Percentiles rank a stretch among this genome's conserved stretches.
Conservation (phyloP, 1,284 basidiomycete genomes). For the Fereydounia khargensis region DNA sequence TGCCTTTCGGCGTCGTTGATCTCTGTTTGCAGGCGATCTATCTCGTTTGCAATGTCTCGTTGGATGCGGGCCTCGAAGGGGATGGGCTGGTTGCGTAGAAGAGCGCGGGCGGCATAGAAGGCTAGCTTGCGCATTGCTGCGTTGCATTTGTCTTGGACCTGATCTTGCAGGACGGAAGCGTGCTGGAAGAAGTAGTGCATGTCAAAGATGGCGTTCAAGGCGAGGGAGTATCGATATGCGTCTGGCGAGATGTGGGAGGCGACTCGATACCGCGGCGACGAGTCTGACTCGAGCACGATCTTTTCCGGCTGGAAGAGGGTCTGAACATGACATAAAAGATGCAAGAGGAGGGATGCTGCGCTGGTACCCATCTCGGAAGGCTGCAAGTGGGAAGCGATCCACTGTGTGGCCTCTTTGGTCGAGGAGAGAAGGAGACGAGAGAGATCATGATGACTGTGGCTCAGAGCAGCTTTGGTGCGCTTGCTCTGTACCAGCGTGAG, state of each 20-base stretch:
- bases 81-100: background rate
- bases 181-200: slow-evolving; percentile 11
- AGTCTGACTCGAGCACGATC: slow-evolving; percentile 5
- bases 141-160: background rate
- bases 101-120: slow-evolving; percentile 13
- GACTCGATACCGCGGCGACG: slow-evolving; percentile 4
- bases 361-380: too few species aligned
- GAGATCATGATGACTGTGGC: too few species aligned
- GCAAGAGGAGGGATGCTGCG: background rate
- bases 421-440: too few species aligned
- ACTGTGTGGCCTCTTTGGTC: too few species aligned
- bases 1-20: background rate
- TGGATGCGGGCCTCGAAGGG: too few species aligned
- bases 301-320: slow-evolving; percentile 1
- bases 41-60: background rate
- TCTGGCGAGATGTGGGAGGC: slow-evolving; percentile 3
- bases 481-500: too few species aligned
- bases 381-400: too few species aligned
- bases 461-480: too few species aligned
- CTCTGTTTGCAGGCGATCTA: background rate
- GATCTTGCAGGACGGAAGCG: background rate
- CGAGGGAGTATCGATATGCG: slow-evolving; percentile 8
- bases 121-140: slow-evolving; percentile 17
- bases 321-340: background rate
- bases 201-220: slow-evolving; percentile 18